phyloP scores from a whole-genome alignment of 345 rosid genomes.

The Nephelium lappaceum region DNA sequence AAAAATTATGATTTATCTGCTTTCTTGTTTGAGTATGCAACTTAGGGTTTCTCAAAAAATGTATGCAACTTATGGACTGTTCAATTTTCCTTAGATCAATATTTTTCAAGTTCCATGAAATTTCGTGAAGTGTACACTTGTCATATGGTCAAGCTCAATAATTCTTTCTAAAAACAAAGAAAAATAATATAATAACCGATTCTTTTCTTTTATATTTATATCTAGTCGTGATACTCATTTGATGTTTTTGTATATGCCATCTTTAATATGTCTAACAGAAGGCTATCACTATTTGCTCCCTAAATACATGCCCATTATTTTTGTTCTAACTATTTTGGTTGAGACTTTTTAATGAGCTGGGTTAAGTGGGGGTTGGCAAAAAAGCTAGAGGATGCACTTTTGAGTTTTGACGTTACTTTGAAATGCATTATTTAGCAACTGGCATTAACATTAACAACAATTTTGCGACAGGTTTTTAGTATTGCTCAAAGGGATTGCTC shows the following conservation, averaged over 20 bases:
- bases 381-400: conserved; percentile 8
- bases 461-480: conserved; percentile 72
- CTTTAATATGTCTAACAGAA: background rate
- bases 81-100: no score
- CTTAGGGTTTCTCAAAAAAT: no score
- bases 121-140: background rate
- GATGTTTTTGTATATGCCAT: conserved; percentile 1
- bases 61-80: no score
- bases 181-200: background rate
- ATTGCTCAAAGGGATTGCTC: conserved; percentile 82
- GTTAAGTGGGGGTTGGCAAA: background rate
- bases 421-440: background rate
- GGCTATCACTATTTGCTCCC: background rate
- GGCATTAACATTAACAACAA: conserved; percentile 2
- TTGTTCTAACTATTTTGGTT: background rate
- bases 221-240: no score
- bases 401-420: conserved; percentile 15
- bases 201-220: background rate
- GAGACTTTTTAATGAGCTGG: background rate
- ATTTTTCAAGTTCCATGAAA: background rate
- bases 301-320: background rate
- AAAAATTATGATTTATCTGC: no score
- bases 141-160: background rate
- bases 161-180: background rate
- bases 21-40: no score